These are phyloP conservation scores for Candida suzukii DNA, from an alignment of 805 yeast genomes.

Conservation along the genomic window DNA sequence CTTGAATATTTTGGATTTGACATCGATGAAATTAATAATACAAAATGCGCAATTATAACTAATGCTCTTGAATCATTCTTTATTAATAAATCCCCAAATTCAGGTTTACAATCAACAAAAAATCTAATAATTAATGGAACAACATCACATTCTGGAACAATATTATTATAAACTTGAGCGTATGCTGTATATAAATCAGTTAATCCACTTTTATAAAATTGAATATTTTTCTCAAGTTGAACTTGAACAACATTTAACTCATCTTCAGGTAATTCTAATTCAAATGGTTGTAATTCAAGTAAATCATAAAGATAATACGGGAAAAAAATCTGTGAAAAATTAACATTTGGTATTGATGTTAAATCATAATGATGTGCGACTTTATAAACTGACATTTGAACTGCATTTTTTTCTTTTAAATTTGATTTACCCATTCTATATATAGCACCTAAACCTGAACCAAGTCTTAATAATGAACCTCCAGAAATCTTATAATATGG, in stretches of 20 bases:
- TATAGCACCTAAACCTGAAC: conserved; percentile 7
- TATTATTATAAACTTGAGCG: conserved; percentile 2
- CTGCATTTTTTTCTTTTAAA: neutral
- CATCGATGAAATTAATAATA: conserved; percentile 10
- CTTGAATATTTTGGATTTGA: neutral
- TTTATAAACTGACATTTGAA: neutral
- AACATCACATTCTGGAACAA: conserved; percentile 8
- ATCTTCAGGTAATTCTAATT: neutral
- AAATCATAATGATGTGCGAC: conserved; percentile 3
- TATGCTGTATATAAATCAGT: conserved; percentile 1
- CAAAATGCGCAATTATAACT: conserved; percentile 12
- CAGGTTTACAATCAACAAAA: conserved; percentile 5
- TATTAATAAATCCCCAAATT: conserved; percentile 7
- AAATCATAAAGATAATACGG: conserved; percentile 11
- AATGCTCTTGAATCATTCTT: conserved; percentile 13
- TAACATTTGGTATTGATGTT: conserved; percentile 1
- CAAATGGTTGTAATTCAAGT: conserved; percentile 2
- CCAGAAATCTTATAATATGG: conserved; percentile 12
- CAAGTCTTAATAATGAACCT: conserved; percentile 7
- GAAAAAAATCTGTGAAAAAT: conserved; percentile 5
- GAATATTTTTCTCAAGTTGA: neutral
- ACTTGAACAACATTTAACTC: neutral
- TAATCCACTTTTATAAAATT: conserved; percentile 2
- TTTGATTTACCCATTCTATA: neutral
- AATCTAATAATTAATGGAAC: conserved; percentile 9